phyloP scores from a whole-genome alignment of 306 rosid genomes.

The Lagenaria siceraria region DNA sequence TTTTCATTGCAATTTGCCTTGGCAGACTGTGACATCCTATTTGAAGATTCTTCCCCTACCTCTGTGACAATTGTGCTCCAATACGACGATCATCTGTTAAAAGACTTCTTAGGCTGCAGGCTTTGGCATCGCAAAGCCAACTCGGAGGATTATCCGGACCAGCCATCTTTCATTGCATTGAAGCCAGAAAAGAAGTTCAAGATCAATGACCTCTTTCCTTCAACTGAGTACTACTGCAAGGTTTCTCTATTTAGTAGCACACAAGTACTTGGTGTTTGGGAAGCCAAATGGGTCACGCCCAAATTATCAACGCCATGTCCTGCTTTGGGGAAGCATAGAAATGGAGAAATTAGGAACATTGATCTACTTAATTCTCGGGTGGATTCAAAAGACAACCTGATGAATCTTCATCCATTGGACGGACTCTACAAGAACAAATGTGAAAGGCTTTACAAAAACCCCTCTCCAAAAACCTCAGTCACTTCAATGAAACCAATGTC shows the following conservation, averaged over 20 bases:
- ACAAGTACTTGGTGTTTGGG: slow-evolving; percentile 56
- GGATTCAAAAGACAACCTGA: slow-evolving; percentile 21
- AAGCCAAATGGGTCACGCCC: slow-evolving; percentile 73
- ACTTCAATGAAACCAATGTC: slow-evolving; percentile 17
- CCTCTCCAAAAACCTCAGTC: slow-evolving; percentile 3
- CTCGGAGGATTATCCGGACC: slow-evolving; percentile 49
- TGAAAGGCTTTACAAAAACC: slow-evolving; percentile 16
- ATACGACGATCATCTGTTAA: slow-evolving; percentile 42
- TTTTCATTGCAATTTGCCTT: slow-evolving; percentile 4
- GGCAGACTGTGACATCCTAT: slow-evolving; percentile 51
- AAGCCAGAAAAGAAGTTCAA: slow-evolving; percentile 69
- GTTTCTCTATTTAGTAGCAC: slow-evolving; percentile 70
- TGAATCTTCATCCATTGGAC: not conserved
- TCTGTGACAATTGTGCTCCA: slow-evolving; percentile 56
- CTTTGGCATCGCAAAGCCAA: slow-evolving; percentile 58
- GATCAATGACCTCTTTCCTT: slow-evolving; percentile 53
- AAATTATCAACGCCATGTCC: slow-evolving; percentile 18
- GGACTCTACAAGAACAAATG: slow-evolving; percentile 16
- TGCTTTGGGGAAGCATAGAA: slow-evolving; percentile 12
- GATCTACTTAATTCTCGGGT: slow-evolving; percentile 28
- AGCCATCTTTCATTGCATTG: slow-evolving; percentile 67
- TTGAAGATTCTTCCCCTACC: slow-evolving; percentile 64
- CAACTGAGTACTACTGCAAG: slow-evolving; percentile 71
- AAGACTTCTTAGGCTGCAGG: slow-evolving; percentile 63
- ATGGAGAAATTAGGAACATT: slow-evolving; percentile 13